phyloP scores from a whole-genome alignment of 306 rosid species.

The Parietaria judaica region DNA sequence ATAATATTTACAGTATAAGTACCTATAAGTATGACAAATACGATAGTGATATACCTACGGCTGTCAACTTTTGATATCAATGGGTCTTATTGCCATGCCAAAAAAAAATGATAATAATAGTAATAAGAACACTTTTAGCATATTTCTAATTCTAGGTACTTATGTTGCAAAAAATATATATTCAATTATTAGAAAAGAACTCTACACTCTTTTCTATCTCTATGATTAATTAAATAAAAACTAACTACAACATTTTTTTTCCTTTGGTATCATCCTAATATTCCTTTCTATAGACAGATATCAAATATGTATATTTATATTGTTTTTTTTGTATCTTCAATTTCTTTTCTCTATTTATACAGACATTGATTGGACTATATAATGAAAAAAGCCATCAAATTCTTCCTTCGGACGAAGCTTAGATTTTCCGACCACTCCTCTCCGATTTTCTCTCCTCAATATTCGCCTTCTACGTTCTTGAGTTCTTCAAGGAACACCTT shows the following conservation, averaged over 20 bases:
- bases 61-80: too few species aligned
- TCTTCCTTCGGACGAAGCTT: background rate
- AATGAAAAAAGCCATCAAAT: background rate
- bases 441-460: background rate
- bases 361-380: background rate
- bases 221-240: background rate
- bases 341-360: constrained; percentile 7
- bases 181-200: too few species aligned
- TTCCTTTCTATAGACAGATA: constrained; percentile 20
- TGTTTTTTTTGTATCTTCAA: constrained; percentile 5
- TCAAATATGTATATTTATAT: background rate
- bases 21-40: too few species aligned
- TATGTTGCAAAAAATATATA: too few species aligned
- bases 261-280: constrained; percentile 3
- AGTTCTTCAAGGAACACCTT: constrained; percentile 55
- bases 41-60: too few species aligned
- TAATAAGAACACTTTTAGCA: too few species aligned
- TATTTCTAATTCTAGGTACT: too few species aligned
- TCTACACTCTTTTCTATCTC: background rate
- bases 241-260: background rate
- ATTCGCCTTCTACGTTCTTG: constrained; percentile 26
- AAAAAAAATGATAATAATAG: too few species aligned
- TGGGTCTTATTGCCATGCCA: too few species aligned
- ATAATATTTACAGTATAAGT: too few species aligned
- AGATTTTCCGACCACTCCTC: background rate